A percentile compares a stretch with the other conserved stretches of the same genome.
Conservation (phyloP, 1,139 yeast genomes). For the Suhomyces taliae region DNA sequence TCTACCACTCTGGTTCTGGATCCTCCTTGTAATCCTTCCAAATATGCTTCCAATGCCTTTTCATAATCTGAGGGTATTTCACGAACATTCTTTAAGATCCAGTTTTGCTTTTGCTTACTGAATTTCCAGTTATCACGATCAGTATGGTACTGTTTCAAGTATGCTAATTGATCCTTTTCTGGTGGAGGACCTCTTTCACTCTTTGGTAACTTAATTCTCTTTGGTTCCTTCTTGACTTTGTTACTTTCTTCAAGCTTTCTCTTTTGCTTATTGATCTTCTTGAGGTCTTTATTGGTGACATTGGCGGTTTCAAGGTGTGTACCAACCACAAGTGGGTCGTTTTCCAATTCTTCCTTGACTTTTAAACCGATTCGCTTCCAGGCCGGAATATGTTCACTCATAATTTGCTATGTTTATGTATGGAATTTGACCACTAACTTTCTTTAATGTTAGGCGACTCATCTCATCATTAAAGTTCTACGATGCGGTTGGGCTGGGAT, state of each 20-base stretch:
- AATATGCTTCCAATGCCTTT: constrained; percentile 54
- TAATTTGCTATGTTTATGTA: not conserved
- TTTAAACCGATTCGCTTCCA: constrained; percentile 86
- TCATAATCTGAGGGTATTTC: constrained; percentile 58
- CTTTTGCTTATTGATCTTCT: constrained; percentile 43
- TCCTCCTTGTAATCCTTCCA: constrained; percentile 75
- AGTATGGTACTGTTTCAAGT: constrained; percentile 63
- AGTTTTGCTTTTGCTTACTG: constrained; percentile 90
- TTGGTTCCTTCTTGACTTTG: constrained; percentile 58
- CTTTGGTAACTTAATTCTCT: constrained; percentile 74
- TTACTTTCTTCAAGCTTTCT: constrained; percentile 24
- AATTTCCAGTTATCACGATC: constrained; percentile 81
- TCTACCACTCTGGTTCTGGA: constrained; percentile 58
- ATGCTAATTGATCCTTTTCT: constrained; percentile 77
- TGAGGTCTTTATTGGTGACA: constrained; percentile 48
- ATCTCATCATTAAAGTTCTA: not conserved
- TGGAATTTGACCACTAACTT: too few relatives aligned
- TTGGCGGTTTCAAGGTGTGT: constrained; percentile 48
- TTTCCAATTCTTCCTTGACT: constrained; percentile 44
- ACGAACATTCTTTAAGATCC: constrained; percentile 75
- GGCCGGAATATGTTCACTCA: constrained; percentile 60
- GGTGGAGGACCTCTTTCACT: constrained; percentile 73
- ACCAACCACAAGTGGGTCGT: constrained; percentile 42
- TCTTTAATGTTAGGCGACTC: not conserved
- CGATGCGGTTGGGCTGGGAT: not conserved